Evolutionary conservation across 352 stramenopile genomes (phyloP).

Genomic region (Blastocystis sp.): DNA sequence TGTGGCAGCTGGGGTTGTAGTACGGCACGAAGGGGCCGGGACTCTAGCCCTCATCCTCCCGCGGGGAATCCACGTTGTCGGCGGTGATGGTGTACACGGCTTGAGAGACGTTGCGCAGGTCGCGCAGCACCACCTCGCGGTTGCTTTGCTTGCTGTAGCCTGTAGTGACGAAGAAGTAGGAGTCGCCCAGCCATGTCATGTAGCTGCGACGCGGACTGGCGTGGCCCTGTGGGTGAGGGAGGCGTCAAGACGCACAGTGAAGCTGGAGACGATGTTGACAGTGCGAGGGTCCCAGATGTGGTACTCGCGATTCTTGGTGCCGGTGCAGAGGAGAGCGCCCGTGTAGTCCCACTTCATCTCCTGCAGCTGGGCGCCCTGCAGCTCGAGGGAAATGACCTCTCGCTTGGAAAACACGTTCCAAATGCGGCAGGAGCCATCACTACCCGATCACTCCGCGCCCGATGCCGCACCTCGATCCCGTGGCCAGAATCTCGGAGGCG

Average conservation of each 20-base stretch:
- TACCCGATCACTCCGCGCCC: neutral
- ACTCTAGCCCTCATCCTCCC: neutral
- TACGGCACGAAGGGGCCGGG: slow-evolving; percentile 48
- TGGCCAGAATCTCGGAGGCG: slow-evolving; percentile 14
- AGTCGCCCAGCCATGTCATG: slow-evolving; percentile 50
- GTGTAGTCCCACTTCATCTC: slow-evolving; percentile 67
- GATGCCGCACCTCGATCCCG: slow-evolving; percentile 32
- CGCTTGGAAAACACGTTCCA: slow-evolving; percentile 43
- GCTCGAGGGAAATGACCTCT: slow-evolving; percentile 23
- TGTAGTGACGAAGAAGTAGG: slow-evolving; percentile 47
- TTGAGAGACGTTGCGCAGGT: slow-evolving; percentile 31
- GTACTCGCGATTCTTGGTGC: slow-evolving; percentile 55
- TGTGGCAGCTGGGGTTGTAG: slow-evolving; percentile 57
- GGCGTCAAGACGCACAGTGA: neutral
- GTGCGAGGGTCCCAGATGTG: slow-evolving; percentile 54
- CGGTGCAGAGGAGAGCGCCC: slow-evolving; percentile 44
- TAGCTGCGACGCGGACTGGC: slow-evolving; percentile 27
- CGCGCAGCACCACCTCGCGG: slow-evolving; percentile 47
- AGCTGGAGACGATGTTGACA: neutral
- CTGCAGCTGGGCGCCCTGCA: slow-evolving; percentile 33
- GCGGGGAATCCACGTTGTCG: neutral
- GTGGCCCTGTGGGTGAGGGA: slow-evolving; percentile 21
- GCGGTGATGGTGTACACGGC: slow-evolving; percentile 53
- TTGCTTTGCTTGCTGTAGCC: slow-evolving; percentile 54
- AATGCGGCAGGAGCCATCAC: slow-evolving; percentile 36